phyloP scores from a whole-genome alignment of 768 basidiomycete species.

The Tricholoma bakamatsutake region DNA sequence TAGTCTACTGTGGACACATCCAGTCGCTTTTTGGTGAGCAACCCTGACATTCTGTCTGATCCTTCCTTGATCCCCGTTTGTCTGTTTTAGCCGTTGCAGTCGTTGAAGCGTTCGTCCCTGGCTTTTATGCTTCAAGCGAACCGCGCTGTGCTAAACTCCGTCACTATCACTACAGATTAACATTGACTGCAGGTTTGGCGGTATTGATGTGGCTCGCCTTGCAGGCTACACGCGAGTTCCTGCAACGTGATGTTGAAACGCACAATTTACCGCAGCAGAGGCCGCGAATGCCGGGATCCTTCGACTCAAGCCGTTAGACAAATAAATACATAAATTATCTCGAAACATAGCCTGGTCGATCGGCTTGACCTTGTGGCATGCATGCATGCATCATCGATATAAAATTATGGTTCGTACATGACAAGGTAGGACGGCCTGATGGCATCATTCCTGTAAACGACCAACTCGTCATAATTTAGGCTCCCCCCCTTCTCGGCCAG shows the following conservation, averaged over 20 bases:
- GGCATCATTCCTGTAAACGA: constrained; percentile 67
- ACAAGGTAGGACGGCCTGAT: constrained; percentile 68
- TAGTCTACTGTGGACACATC: constrained; percentile 54
- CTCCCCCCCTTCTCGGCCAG: constrained; percentile 62
- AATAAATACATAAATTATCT: background rate
- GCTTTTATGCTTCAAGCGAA: background rate
- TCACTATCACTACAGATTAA: constrained; percentile 27
- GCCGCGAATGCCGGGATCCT: background rate
- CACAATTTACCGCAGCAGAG: background rate
- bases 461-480: constrained; percentile 66
- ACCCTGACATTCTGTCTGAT: background rate
- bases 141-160: background rate
- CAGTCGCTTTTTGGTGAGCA: constrained; percentile 46
- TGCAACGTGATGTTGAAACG: constrained; percentile 3
- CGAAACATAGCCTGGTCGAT: background rate
- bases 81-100: constrained; percentile 37
- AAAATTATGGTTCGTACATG: constrained; percentile 49
- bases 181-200: constrained; percentile 43
- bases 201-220: constrained; percentile 46
- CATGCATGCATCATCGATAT: background rate
- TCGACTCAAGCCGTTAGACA: background rate
- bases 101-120: constrained; percentile 41
- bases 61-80: background rate
- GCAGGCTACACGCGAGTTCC: constrained; percentile 38
- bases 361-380: background rate